Base-by-base conservation (phyloP, 108 stramenopile species). In the Cyclotella baltica region DNA sequence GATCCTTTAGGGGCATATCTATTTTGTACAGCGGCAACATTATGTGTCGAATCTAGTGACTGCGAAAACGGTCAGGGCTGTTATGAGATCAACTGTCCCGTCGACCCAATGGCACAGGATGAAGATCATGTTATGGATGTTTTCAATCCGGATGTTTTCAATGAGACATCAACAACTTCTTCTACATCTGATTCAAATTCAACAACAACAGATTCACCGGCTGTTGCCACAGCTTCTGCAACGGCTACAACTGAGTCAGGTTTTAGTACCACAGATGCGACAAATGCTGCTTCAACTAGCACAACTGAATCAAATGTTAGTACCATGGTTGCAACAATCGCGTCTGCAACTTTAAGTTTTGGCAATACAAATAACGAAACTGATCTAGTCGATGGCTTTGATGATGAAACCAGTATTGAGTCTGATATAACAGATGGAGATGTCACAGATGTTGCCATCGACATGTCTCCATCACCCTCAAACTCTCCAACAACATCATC, bases 1-100 rank as follows among this genome's bases (percentile, higher is more conserved):
- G 59, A 61, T 33, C 11, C 59, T 34, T n/a, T 61, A 13, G 31
- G 31, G 0, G 59, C 59, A 2, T 61, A 61, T 31, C 33, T 61
- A 11, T 61, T 31, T 4, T 61, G 59, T n/a, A 34, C 59, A 3
- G 4, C 59, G 1, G 20, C 10, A 13, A 61, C 59, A 33, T 33
- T n/a, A 15, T 61, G 59, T 11, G 4, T 33, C 4, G 33, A 31
- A 13, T 30, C 30, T 11, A 31, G 20, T 11, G 59, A 61, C n/a
- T 61, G 59, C 31, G 34, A 33, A 1, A 31, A 33, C 1, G 59
- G 59, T 2, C 31, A 61, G 13, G 34, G 31, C 13, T 61, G 59
- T 22, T 61, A 16, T 11, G 59, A 61, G n/a, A 16, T 61, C 13
- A 10, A 15, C 13, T 61, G 59, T 61, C 59, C 59, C 33, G 20